Evolutionary conservation across 352 stramenopile species (phyloP).

Genomic region (Globisporangium acanthophoron): DNA sequence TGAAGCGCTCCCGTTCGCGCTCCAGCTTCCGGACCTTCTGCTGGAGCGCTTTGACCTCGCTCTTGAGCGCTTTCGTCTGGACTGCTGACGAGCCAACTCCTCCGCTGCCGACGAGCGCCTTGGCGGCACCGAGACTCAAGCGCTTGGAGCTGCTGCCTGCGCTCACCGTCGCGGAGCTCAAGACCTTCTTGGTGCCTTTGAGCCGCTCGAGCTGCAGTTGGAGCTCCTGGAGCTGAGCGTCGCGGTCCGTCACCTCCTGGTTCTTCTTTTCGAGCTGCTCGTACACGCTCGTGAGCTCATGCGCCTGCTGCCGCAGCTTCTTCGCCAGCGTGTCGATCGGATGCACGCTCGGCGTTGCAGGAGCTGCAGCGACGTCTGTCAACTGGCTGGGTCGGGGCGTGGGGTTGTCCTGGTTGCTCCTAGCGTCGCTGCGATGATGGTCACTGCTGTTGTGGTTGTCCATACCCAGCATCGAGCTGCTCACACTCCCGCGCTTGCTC

Average conservation of each 20-base stretch:
- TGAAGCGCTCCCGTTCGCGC: constrained; percentile 32
- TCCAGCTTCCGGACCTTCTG: constrained; percentile 37
- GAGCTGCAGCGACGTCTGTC: neutral
- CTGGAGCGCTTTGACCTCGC: constrained; percentile 24
- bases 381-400: neutral
- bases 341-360: constrained; percentile 18
- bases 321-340: constrained; percentile 66
- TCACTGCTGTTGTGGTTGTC: neutral
- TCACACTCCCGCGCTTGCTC: neutral
- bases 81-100: neutral
- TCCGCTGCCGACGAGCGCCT: neutral
- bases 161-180: neutral
- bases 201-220: constrained; percentile 40
- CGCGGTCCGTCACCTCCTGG: constrained; percentile 28
- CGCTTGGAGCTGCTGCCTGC: neutral
- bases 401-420: neutral
- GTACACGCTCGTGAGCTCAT: constrained; percentile 65
- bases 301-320: constrained; percentile 65
- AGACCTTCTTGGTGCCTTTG: constrained; percentile 7
- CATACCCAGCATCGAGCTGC: neutral
- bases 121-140: neutral
- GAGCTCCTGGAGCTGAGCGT: constrained; percentile 34
- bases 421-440: neutral
- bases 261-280: constrained; percentile 64
- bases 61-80: constrained; percentile 2